A percentile compares a stretch with the other conserved stretches of the same genome.
These are phyloP conservation scores for Penicillium lagena DNA, from an alignment of 495 filamentous ascomycete species.

Conservation along the genomic window DNA sequence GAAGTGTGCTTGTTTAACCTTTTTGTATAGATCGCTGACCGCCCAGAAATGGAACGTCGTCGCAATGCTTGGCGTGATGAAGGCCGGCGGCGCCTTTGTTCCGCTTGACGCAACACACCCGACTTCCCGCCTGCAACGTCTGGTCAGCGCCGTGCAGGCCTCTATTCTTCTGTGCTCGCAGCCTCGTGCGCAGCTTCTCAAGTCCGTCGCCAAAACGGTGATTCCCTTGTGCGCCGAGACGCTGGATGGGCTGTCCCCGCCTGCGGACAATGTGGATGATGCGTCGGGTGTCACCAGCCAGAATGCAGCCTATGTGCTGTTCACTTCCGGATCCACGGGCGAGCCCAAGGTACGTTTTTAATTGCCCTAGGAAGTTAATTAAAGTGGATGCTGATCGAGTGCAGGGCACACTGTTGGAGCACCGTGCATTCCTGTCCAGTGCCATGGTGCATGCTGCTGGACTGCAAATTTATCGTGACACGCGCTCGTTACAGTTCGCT, in stretches of 20 bases:
- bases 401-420: slow-evolving; percentile 43
- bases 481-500: slow-evolving; percentile 43
- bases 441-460: slow-evolving; percentile 38
- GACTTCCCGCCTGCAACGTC: slow-evolving; percentile 36
- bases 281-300: slow-evolving; percentile 24
- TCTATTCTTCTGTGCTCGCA: slow-evolving; percentile 50
- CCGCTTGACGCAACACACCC: slow-evolving; percentile 55
- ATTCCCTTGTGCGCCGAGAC: slow-evolving; percentile 28
- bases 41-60: slow-evolving; percentile 48
- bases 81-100: slow-evolving; percentile 54
- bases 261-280: slow-evolving; percentile 12
- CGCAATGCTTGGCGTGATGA: slow-evolving; percentile 50
- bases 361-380: background rate
- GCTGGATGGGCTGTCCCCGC: slow-evolving; percentile 18
- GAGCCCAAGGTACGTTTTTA: slow-evolving; percentile 39
- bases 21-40: slow-evolving; percentile 1
- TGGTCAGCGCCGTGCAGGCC: slow-evolving; percentile 33
- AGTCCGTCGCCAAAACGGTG: slow-evolving; percentile 21
- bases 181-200: slow-evolving; percentile 18
- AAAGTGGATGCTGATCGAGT: slow-evolving; percentile 1
- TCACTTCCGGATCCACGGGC: slow-evolving; percentile 47
- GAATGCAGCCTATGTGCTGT: slow-evolving; percentile 39
- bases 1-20: background rate
- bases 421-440: slow-evolving; percentile 36
- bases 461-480: slow-evolving; percentile 18